A percentile compares a stretch with the other conserved stretches of the same genome.
These are phyloP conservation scores for Gaultheria prostrata DNA, from an alignment of 148 eudicot species.

Conservation along the genomic window DNA sequence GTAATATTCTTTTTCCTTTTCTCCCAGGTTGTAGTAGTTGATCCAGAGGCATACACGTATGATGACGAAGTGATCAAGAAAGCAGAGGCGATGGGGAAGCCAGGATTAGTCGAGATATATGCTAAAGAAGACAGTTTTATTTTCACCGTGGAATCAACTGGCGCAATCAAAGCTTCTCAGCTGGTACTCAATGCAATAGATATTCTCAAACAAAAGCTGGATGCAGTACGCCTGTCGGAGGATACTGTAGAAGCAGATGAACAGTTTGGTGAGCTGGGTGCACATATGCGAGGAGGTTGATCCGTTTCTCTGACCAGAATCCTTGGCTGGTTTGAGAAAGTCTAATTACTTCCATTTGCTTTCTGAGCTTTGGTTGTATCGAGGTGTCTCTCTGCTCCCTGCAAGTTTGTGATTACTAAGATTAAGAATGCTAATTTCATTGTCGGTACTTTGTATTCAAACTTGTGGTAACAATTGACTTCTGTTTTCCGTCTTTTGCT, in stretches of 20 bases:
- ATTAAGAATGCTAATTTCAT: neutral
- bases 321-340: neutral
- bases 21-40: slow-evolving; percentile 65
- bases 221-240: slow-evolving; percentile 87
- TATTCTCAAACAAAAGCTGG: slow-evolving; percentile 77
- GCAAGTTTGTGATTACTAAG: neutral
- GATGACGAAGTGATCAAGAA: slow-evolving; percentile 93
- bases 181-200: slow-evolving; percentile 83
- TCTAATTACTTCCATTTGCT: neutral
- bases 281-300: slow-evolving; percentile 81
- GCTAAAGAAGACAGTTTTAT: slow-evolving; percentile 90
- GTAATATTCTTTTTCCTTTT: slow-evolving; percentile 4
- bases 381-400: neutral
- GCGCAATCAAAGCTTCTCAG: slow-evolving; percentile 84
- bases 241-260: slow-evolving; percentile 88
- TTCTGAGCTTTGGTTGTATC: neutral
- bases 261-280: slow-evolving; percentile 84
- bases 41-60: slow-evolving; percentile 87
- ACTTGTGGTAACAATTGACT: neutral
- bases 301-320: slow-evolving; percentile 8
- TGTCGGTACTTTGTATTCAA: neutral
- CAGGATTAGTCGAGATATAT: slow-evolving; percentile 79
- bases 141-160: slow-evolving; percentile 92
- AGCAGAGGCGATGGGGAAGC: slow-evolving; percentile 85
- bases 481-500: neutral